Conservation (phyloP, 768 basidiomycete genomes). For the Artomyces pyxidatus region DNA sequence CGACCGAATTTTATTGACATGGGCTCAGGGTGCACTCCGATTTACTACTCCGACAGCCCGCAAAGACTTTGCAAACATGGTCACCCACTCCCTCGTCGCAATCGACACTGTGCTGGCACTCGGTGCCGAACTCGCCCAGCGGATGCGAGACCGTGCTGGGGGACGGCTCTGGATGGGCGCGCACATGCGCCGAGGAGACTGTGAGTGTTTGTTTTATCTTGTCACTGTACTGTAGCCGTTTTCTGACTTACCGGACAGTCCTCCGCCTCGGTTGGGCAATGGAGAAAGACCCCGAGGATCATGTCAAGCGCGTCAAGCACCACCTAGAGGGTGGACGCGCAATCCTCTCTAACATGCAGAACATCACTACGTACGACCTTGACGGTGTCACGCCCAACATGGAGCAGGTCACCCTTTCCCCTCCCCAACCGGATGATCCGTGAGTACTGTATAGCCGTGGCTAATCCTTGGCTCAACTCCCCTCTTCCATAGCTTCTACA, state of each 20-base stretch:
- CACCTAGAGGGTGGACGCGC: conserved; percentile 21
- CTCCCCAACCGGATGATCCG: conserved; percentile 6
- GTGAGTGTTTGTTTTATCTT: conserved; percentile 18
- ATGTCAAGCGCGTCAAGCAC: conserved; percentile 27
- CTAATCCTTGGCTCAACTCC: conserved; percentile 13
- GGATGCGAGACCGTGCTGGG: conserved; percentile 23
- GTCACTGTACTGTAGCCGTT: neutral
- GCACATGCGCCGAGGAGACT: conserved; percentile 38
- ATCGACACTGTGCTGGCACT: conserved; percentile 20
- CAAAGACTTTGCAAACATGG: conserved; percentile 5
- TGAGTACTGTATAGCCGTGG: neutral
- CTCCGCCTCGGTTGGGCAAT: conserved; percentile 28
- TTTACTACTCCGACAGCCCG: conserved; percentile 7
- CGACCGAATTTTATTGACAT: neutral
- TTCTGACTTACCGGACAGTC: conserved; percentile 16
- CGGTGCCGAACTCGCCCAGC: conserved; percentile 23
- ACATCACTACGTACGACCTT: conserved; percentile 6
- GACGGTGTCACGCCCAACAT: conserved; percentile 1
- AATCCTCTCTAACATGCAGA: conserved; percentile 15
- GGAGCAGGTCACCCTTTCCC: conserved; percentile 1
- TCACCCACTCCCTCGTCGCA: conserved; percentile 1
- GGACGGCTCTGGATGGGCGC: conserved; percentile 34
- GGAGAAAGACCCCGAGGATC: conserved; percentile 27
- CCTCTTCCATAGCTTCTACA: conserved; percentile 23
- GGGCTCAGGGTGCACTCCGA: conserved; percentile 12